Percentiles rank a stretch among this genome's conserved stretches.
These are phyloP conservation scores for Chaetoscypha palmicola DNA, from an alignment of 2,329 filamentous ascomycete genomes.

Conservation along the genomic window DNA sequence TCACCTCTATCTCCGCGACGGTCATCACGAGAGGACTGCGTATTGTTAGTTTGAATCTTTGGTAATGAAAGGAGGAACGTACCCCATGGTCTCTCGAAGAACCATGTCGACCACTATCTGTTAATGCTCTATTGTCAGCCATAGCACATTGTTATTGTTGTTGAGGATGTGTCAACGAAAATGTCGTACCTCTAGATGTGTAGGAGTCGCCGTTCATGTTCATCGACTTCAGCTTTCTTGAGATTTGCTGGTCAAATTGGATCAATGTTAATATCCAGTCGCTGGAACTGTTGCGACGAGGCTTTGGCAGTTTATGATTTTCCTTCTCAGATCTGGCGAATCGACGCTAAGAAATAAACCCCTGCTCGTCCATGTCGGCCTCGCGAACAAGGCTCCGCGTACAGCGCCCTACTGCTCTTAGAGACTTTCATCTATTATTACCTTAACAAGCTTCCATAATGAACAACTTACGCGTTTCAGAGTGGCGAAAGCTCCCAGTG, in stretches of 20 bases:
- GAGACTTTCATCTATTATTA: neutral
- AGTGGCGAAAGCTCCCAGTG: conserved; percentile 84
- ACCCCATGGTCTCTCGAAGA: conserved; percentile 47
- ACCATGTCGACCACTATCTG: conserved; percentile 42
- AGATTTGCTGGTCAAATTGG: too few relatives aligned
- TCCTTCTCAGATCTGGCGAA: conserved; percentile 1
- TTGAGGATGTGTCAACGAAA: too few relatives aligned
- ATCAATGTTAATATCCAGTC: too few relatives aligned
- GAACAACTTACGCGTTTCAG: conserved; percentile 44
- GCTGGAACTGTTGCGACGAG: conserved; percentile 11
- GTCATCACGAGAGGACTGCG: conserved; percentile 33
- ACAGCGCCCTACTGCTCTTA: neutral
- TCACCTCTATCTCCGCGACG: conserved; percentile 41
- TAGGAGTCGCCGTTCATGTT: conserved; percentile 84
- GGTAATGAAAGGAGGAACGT: conserved; percentile 25
- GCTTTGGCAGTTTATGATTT: conserved; percentile 9
- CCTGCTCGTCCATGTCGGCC: conserved; percentile 1
- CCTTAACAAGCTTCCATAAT: conserved; percentile 13
- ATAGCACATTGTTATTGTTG: too few relatives aligned
- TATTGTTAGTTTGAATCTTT: conserved; percentile 21
- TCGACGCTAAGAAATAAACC: neutral
- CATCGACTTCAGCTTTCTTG: conserved; percentile 12
- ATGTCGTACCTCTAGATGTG: conserved; percentile 61
- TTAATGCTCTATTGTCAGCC: conserved; percentile 32
- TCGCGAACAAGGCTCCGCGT: neutral